Evolutionary conservation across 768 basidiomycete species (phyloP).

Genomic region (Strobilomyces confusus): DNA sequence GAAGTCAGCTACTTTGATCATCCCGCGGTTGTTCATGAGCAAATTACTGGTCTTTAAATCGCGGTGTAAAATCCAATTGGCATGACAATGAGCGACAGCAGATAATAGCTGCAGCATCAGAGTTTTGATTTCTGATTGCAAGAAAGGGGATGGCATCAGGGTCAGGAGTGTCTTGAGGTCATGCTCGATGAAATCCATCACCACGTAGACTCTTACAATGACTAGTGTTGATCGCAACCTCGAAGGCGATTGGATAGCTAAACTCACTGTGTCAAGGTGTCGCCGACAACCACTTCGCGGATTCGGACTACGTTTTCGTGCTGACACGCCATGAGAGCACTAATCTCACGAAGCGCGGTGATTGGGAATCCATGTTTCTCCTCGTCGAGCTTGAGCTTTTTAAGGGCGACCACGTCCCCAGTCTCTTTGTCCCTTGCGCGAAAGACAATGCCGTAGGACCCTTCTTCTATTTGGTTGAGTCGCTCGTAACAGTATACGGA

Average conservation of each 20-base stretch:
- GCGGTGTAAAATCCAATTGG: slow-evolving; percentile 96
- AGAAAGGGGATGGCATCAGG: slow-evolving; percentile 93
- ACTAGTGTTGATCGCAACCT: slow-evolving; percentile 8
- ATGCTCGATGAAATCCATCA: slow-evolving; percentile 99
- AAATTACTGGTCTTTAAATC: slow-evolving; percentile 97
- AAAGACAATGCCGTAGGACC: slow-evolving; percentile 95
- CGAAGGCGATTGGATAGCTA: slow-evolving; percentile 8
- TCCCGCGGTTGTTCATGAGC: slow-evolving; percentile 98
- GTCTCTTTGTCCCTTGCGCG: slow-evolving; percentile 94
- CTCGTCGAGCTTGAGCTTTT: slow-evolving; percentile 97
- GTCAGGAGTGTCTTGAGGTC: slow-evolving; percentile 95
- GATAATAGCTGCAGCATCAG: slow-evolving; percentile 90
- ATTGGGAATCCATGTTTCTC: slow-evolving; percentile 99
- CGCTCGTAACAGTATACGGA: slow-evolving; percentile 93
- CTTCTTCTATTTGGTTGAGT: slow-evolving; percentile 97
- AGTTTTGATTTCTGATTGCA: slow-evolving; percentile 98
- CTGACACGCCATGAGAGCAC: slow-evolving; percentile 90
- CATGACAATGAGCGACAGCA: slow-evolving; percentile 90
- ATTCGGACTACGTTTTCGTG: slow-evolving; percentile 98
- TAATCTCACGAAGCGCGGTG: slow-evolving; percentile 90
- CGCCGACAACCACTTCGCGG: slow-evolving; percentile 95
- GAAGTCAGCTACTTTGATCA: slow-evolving; percentile 98
- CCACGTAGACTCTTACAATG: slow-evolving; percentile 84
- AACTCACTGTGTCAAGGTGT: slow-evolving; percentile 97
- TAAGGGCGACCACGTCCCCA: slow-evolving; percentile 93